Evolutionary conservation across 805 yeast genomes (phyloP), one percentile per base, ranked within the genome.

Genomic region (Metschnikowia lunata): DNA sequence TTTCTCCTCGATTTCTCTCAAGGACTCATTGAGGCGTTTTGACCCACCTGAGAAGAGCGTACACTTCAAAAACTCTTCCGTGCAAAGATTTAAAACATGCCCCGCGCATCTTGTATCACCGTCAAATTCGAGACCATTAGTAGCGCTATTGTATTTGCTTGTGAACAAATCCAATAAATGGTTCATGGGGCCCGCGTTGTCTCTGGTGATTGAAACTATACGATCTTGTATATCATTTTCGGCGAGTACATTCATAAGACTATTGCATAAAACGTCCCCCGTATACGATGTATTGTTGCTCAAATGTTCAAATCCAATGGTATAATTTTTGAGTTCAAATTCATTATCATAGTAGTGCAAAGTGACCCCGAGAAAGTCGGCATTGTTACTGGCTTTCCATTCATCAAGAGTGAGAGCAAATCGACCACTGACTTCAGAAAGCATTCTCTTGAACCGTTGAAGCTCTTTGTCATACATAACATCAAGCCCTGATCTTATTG

Each of bases 321-420:
- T 40, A n/a, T 40, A 35, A 6, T 33, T 34, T 35, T 40, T 40
- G 39, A 40, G 43, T n/a, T 29, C 30, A 30, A 40, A 35, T n/a
- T 34, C 29, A 10, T 40, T 18, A 30, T 34, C 30, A 30, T 34
- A 10, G 28, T 11, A 40, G 35, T 40, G 43, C 39, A 35, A 34
- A 35, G 30, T 34, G 13, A 40, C 30, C 35, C 43, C 43, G 39
- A 40, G 26, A n/a, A 34, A 40, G 10, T 34, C 9, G 13, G 29
- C 15, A 30, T 35, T 35, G 13, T 40, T 40, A 30, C 37, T 35
- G 30, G 43, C 38, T 30, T 34, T 40, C 30, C 43, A 40, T 30
- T 29, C 39, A 30, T 34, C 34, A 18, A 40, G 29, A 30, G 38
- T 40, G 11, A 40, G 43, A 8, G 43, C 32, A 40, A 40, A 40